Conservation (phyloP, 2,329 filamentous ascomycete species). For the Sporothrix pseudoabietina region DNA sequence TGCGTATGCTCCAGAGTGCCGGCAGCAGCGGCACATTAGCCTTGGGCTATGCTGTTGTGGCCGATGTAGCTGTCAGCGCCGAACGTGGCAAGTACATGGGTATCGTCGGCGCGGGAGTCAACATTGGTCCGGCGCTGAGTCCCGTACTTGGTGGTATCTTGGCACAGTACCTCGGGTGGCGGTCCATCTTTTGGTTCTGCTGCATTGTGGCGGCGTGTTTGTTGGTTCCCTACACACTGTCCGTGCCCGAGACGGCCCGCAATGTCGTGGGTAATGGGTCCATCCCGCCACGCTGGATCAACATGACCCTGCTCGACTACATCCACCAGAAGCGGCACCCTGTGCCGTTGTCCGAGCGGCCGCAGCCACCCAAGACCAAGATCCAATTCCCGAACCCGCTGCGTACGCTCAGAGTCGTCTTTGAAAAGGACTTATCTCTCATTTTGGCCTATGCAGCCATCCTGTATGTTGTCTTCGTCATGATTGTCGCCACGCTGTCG, state of each 20-base stretch:
- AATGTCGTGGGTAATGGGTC: constrained; percentile 66
- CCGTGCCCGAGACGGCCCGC: constrained; percentile 62
- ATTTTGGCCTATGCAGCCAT: constrained; percentile 56
- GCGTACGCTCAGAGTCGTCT: constrained; percentile 55
- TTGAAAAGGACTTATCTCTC: constrained; percentile 60
- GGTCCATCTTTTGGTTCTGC: constrained; percentile 71
- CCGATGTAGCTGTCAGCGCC: constrained; percentile 68
- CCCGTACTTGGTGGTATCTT: constrained; percentile 67
- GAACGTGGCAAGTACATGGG: constrained; percentile 76
- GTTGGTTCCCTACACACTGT: constrained; percentile 56
- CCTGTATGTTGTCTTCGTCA: constrained; percentile 60
- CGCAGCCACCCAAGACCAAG: constrained; percentile 37
- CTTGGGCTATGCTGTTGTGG: constrained; percentile 69
- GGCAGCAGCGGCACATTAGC: constrained; percentile 72
- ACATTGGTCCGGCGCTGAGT: constrained; percentile 57
- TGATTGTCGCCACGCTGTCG: constrained; percentile 55
- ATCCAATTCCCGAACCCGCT: constrained; percentile 60
- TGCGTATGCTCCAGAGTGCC: constrained; percentile 64
- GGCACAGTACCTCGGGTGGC: constrained; percentile 65
- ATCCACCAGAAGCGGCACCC: constrained; percentile 42
- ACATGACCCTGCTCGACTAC: constrained; percentile 58
- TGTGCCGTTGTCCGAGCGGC: constrained; percentile 32
- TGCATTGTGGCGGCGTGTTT: constrained; percentile 56
- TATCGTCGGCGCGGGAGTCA: constrained; percentile 61
- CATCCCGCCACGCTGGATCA: constrained; percentile 59